Percentiles rank a stretch among this genome's conserved stretches.
Conservation (phyloP, 805 yeast species). For the Nakazawaea peltata region DNA sequence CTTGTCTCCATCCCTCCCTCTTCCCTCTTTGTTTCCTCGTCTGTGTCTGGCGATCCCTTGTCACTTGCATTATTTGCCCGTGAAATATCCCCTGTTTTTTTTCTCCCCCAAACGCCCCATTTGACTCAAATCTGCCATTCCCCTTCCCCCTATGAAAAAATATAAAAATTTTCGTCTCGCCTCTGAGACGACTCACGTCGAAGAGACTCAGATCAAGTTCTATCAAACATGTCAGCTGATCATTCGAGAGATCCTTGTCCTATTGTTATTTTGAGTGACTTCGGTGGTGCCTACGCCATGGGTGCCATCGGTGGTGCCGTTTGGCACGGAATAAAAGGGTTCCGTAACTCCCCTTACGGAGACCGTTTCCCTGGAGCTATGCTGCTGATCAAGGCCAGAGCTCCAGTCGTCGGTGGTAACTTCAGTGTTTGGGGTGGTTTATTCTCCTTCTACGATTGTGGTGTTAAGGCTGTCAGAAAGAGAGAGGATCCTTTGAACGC, state of each 20-base stretch:
- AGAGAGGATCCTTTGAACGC: conserved; percentile 99
- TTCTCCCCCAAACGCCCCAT: too few relatives aligned
- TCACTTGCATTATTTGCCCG: too few relatives aligned
- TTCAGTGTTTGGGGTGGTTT: conserved; percentile 99
- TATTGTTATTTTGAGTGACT: conserved; percentile 88
- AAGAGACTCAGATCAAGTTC: too few relatives aligned
- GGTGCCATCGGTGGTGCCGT: conserved; percentile 96
- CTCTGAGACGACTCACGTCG: too few relatives aligned
- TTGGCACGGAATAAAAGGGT: conserved; percentile 99
- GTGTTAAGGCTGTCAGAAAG: conserved; percentile 89
- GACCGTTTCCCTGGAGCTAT: conserved; percentile 89
- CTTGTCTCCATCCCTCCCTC: too few relatives aligned
- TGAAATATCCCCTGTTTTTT: too few relatives aligned
- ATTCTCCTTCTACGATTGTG: conserved; percentile 91
- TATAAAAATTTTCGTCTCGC: too few relatives aligned
- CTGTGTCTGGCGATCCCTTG: too few relatives aligned
- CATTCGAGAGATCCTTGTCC: conserved; percentile 99
- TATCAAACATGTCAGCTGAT: conserved; percentile 56
- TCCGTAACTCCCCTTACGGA: conserved; percentile 95
- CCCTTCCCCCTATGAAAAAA: too few relatives aligned
- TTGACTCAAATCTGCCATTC: too few relatives aligned
- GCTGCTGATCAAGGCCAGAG: conserved; percentile 88
- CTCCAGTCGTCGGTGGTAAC: conserved; percentile 98
- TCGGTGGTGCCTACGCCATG: conserved; percentile 99
- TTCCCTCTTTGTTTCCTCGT: too few relatives aligned